Evolutionary conservation across 2,329 filamentous ascomycete species (phyloP).

Genomic region (Fusarium pseudograminearum): DNA sequence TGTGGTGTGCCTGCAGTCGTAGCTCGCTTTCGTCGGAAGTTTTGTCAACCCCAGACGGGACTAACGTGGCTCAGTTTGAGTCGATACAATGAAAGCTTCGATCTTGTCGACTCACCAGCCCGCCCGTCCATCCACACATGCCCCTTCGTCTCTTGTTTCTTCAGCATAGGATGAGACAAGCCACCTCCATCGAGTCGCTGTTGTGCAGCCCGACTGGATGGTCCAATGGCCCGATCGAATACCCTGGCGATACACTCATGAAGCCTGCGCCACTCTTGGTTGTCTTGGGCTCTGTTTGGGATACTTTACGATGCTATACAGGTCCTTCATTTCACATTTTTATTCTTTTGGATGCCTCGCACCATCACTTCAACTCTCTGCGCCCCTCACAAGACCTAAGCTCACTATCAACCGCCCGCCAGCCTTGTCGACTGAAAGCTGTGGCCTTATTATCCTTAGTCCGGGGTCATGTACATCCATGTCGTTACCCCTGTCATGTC

Average conservation of each 20-base stretch:
- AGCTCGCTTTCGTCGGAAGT: constrained; percentile 46
- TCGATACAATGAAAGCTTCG: constrained; percentile 44
- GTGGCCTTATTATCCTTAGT: constrained; percentile 46
- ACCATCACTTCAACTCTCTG: constrained; percentile 9
- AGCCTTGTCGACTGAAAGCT: constrained; percentile 43
- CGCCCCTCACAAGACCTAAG: constrained; percentile 16
- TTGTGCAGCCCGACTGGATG: constrained; percentile 47
- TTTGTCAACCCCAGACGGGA: constrained; percentile 49
- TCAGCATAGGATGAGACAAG: constrained; percentile 48
- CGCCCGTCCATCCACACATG: constrained; percentile 44
- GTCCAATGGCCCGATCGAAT: constrained; percentile 47
- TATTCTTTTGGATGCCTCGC: constrained; percentile 24
- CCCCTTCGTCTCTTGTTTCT: constrained; percentile 45
- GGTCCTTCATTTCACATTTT: constrained; percentile 31
- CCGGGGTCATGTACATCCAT: constrained; percentile 39
- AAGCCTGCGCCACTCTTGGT: constrained; percentile 47
- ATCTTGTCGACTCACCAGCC: constrained; percentile 46
- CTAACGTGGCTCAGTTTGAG: constrained; percentile 49
- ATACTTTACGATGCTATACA: constrained; percentile 31
- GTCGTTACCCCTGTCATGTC: constrained; percentile 31
- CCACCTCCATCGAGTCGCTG: constrained; percentile 45
- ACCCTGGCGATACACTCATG: constrained; percentile 48
- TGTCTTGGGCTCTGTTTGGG: constrained; percentile 44
- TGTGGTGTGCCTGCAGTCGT: constrained; percentile 39
- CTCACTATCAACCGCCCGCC: constrained; percentile 25